These are phyloP conservation scores for Starmerella etchellsii DNA, from an alignment of 805 yeast species.

Conservation along the genomic window DNA sequence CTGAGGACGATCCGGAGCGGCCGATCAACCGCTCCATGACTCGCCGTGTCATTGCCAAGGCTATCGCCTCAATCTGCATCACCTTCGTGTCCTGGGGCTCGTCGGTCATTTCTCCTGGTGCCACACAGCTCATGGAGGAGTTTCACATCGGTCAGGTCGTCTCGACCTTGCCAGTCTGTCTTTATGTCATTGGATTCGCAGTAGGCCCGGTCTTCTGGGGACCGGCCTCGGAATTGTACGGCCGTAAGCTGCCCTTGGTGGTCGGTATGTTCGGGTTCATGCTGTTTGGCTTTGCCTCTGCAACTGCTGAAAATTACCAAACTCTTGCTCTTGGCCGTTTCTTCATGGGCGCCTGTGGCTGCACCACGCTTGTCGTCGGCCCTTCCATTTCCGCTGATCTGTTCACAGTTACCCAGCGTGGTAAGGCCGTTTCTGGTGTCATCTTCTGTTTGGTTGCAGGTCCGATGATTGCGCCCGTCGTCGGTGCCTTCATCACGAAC, in stretches of 20 bases:
- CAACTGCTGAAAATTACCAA: slow-evolving; percentile 38
- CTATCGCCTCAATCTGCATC: slow-evolving; percentile 29
- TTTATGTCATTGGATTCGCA: slow-evolving; percentile 55
- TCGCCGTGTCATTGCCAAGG: slow-evolving; percentile 23
- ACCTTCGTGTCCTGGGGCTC: slow-evolving; percentile 32
- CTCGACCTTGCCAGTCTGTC: slow-evolving; percentile 41
- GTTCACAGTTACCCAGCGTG: slow-evolving; percentile 39
- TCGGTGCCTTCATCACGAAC: slow-evolving; percentile 32
- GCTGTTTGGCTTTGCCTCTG: slow-evolving; percentile 39
- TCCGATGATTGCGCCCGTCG: slow-evolving; percentile 36
- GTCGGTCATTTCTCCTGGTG: slow-evolving; percentile 35
- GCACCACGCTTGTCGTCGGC: slow-evolving; percentile 46
- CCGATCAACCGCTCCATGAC: slow-evolving; percentile 42
- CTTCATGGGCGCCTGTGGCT: slow-evolving; percentile 47
- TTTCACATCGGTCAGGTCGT: slow-evolving; percentile 37
- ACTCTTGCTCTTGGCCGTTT: slow-evolving; percentile 43
- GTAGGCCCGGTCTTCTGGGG: slow-evolving; percentile 57
- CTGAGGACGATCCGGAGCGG: slow-evolving; percentile 40
- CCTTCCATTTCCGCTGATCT: slow-evolving; percentile 52
- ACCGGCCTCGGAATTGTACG: slow-evolving; percentile 41
- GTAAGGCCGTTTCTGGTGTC: slow-evolving; percentile 40
- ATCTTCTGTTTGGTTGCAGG: slow-evolving; percentile 37
- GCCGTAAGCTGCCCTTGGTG: slow-evolving; percentile 38
- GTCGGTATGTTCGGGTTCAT: slow-evolving; percentile 24
- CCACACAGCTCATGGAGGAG: slow-evolving; percentile 25